These are phyloP conservation scores for Hylodesmum podocarpum DNA, from an alignment of 306 rosid genomes.

Conservation along the genomic window DNA sequence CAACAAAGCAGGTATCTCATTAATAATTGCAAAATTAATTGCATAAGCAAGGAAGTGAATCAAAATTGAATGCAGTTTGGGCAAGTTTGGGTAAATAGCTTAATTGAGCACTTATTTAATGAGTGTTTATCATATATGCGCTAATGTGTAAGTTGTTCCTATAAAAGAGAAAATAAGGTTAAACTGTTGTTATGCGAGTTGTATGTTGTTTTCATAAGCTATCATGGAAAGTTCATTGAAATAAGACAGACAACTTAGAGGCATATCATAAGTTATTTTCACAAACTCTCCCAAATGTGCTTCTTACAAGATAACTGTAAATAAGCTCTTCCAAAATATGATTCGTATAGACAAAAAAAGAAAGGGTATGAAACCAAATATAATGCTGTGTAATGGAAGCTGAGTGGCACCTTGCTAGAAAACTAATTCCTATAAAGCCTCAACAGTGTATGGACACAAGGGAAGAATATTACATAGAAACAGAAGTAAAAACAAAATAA, in stretches of 20 bases:
- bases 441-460: not conserved
- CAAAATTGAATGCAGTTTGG: not conserved
- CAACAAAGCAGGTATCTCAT: conserved; percentile 22
- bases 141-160: not conserved
- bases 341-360: not conserved
- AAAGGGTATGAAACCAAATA: not conserved
- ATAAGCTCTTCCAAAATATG: not conserved
- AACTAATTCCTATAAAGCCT: not conserved
- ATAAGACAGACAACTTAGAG: not conserved
- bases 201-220: not conserved
- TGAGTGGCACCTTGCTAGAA: not conserved
- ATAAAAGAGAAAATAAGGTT: not conserved
- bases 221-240: not conserved
- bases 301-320: not conserved
- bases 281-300: not conserved
- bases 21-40: not conserved
- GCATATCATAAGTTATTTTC: not conserved
- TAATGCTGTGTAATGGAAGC: not conserved
- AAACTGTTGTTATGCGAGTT: not conserved
- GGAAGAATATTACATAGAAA: not conserved
- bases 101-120: not conserved
- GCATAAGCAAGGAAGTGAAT: not conserved
- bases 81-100: not conserved
- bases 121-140: not conserved
- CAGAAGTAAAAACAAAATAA: conserved; percentile 1